Evolutionary conservation across 106 monocot genomes (phyloP).

Genomic region (Vanilla planifolia): DNA sequence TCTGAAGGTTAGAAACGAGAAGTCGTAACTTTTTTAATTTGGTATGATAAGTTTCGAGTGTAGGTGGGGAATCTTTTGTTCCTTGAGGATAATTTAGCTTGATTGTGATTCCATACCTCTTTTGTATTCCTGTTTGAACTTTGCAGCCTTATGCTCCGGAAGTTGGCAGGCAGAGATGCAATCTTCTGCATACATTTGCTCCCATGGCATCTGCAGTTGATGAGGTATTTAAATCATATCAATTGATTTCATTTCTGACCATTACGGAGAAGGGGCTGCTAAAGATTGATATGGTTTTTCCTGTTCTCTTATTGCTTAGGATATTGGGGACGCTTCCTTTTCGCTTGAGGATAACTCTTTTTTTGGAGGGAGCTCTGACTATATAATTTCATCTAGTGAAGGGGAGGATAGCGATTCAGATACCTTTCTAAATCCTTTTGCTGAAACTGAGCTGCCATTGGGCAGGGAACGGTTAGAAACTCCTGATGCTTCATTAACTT

Average conservation of each 20-base stretch:
- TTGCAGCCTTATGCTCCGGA: neutral
- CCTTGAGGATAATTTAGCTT: no score
- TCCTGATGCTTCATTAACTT: slow-evolving; percentile 14
- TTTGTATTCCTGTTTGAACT: slow-evolving; percentile 3
- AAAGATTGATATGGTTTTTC: no score
- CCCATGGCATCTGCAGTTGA: neutral
- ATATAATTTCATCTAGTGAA: slow-evolving; percentile 8
- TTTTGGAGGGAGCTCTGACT: slow-evolving; percentile 5
- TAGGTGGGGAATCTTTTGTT: no score
- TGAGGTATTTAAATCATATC: slow-evolving; percentile 3
- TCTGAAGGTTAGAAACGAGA: no score
- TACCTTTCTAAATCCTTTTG: slow-evolving; percentile 9
- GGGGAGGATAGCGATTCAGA: slow-evolving; percentile 21
- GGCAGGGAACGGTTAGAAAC: slow-evolving; percentile 1
- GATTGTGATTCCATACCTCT: neutral
- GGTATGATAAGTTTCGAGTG: no score
- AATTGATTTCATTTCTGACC: no score
- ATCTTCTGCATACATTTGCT: neutral
- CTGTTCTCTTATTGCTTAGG: slow-evolving; percentile 2
- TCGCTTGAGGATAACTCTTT: neutral
- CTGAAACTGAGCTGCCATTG: slow-evolving; percentile 16
- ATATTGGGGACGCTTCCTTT: slow-evolving; percentile 10
- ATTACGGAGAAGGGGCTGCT: no score
- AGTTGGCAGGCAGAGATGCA: neutral
- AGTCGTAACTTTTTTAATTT: no score